phyloP scores from a whole-genome alignment of 495 filamentous ascomycete genomes.

The Tuber microsphaerosporum region DNA sequence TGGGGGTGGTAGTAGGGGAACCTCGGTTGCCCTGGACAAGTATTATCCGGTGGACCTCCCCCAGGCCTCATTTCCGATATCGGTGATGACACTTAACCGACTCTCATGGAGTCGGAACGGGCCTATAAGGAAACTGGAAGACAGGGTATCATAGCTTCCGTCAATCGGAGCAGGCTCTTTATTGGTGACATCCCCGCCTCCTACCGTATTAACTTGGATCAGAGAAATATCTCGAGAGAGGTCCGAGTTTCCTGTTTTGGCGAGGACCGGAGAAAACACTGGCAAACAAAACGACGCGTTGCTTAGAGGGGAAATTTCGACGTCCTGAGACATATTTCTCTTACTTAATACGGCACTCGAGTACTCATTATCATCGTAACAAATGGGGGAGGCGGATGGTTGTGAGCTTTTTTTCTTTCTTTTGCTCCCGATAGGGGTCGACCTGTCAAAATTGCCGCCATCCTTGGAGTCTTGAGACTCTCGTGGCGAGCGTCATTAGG shows the following conservation, averaged over 20 bases:
- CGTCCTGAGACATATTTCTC: too few species aligned
- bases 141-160: not conserved
- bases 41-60: not conserved
- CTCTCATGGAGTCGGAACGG: not conserved
- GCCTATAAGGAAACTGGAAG: not conserved
- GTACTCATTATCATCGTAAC: not conserved
- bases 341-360: not conserved
- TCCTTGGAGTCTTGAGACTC: not conserved
- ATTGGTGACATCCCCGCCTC: not conserved
- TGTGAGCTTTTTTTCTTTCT: not conserved
- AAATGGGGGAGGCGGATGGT: not conserved
- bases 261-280: too few species aligned
- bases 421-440: not conserved
- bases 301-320: too few species aligned
- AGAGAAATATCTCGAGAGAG: too few species aligned
- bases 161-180: not conserved
- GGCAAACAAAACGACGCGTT: too few species aligned
- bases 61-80: not conserved
- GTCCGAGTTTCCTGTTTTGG: too few species aligned
- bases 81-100: not conserved
- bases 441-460: constrained; percentile 1
- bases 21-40: not conserved
- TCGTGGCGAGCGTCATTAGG: not conserved
- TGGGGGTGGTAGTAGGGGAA: not conserved
- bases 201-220: not conserved